Evolutionary conservation across 495 filamentous ascomycete genomes (phyloP).

Genomic region (Penicillium soppii): DNA sequence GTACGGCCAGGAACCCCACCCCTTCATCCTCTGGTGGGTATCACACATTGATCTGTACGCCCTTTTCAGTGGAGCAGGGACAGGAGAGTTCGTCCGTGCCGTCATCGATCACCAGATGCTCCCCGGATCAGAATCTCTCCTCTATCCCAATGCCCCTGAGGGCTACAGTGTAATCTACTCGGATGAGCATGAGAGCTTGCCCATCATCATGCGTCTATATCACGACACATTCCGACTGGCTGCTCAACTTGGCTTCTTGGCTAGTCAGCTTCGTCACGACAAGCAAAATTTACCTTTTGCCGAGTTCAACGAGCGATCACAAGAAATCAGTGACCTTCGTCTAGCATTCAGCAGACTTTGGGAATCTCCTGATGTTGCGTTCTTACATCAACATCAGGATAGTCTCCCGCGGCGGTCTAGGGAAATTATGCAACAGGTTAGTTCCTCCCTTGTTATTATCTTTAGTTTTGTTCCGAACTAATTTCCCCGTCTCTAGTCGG

Average conservation of each 20-base stretch:
- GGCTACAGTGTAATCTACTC: constrained; percentile 33
- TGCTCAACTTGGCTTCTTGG: constrained; percentile 42
- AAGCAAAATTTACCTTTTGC: constrained; percentile 15
- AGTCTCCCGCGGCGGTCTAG: constrained; percentile 39
- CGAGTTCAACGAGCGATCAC: constrained; percentile 17
- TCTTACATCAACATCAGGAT: constrained; percentile 35
- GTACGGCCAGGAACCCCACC: constrained; percentile 47
- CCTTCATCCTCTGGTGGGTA: constrained; percentile 56
- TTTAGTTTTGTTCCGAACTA: not conserved
- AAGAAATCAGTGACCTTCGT: constrained; percentile 32
- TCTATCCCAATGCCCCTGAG: constrained; percentile 28
- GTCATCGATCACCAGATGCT: constrained; percentile 52
- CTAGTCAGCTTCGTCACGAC: constrained; percentile 33
- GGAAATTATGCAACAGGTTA: constrained; percentile 49
- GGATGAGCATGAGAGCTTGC: constrained; percentile 37
- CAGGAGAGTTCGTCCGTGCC: constrained; percentile 49
- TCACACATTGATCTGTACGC: constrained; percentile 57
- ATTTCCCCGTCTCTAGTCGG: constrained; percentile 27
- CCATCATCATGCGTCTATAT: constrained; percentile 44
- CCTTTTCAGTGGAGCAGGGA: constrained; percentile 52
- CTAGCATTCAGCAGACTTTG: constrained; percentile 42
- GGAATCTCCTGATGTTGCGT: constrained; percentile 37
- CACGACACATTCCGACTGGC: constrained; percentile 42
- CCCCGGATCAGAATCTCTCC: constrained; percentile 35
- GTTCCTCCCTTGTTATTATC: constrained; percentile 8